Percentiles rank a stretch among this genome's conserved stretches.
Conservation (phyloP, 768 basidiomycete genomes). For the Tulasnella sp. region DNA sequence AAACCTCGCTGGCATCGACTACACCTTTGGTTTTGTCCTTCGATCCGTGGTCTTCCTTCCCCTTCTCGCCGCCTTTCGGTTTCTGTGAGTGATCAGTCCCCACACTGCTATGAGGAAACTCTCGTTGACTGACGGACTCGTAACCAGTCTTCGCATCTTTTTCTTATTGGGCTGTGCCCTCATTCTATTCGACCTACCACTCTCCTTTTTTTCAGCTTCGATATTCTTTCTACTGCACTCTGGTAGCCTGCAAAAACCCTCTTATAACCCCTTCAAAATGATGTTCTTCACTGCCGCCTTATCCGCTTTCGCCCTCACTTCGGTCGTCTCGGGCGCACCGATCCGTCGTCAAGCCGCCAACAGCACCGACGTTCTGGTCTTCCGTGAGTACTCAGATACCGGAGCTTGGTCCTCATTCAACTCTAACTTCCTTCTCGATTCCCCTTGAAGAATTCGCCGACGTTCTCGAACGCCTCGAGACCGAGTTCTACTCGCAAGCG, state of each 20-base stretch:
- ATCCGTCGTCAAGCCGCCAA: conserved; percentile 26
- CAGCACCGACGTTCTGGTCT: conserved; percentile 40
- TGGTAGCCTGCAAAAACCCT: not conserved
- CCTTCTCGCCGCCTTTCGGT: not conserved
- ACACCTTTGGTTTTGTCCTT: not conserved
- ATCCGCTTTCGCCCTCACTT: conserved; percentile 14
- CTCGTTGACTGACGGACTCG: not conserved
- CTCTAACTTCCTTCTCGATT: not conserved
- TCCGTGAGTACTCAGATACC: conserved; percentile 16
- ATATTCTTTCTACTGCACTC: conserved; percentile 29
- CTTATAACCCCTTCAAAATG: conserved; percentile 4
- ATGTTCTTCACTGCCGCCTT: conserved; percentile 12
- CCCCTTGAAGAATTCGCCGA: conserved; percentile 53
- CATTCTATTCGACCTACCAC: conserved; percentile 28
- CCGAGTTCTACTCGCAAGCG: conserved; percentile 54
- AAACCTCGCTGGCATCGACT: not conserved
- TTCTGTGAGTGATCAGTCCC: not conserved
- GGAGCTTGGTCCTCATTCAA: not conserved
- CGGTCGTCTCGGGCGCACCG: conserved; percentile 33
- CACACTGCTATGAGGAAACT: not conserved
- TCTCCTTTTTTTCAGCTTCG: conserved; percentile 24
- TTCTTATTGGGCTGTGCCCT: conserved; percentile 57
- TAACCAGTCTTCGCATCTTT: conserved; percentile 23
- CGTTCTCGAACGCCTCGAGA: conserved; percentile 64
- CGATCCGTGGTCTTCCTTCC: not conserved